Conservation (phyloP, 257 asterid species). For the Osmanthus fragrans region DNA sequence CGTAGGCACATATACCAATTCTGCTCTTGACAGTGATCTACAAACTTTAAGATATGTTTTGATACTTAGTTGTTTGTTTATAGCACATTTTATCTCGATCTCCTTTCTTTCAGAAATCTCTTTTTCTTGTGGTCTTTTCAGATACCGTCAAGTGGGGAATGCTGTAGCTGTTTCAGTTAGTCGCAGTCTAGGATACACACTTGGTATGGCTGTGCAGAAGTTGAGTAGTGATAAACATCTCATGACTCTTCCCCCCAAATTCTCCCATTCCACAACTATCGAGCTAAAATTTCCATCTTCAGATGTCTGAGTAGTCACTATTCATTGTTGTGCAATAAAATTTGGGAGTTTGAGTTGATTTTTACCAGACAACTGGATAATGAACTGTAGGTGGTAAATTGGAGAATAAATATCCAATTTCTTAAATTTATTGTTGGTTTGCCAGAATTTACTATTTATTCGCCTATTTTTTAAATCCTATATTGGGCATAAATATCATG, state of each 20-base stretch:
- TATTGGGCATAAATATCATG: conserved; percentile 1
- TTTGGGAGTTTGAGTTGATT: background rate
- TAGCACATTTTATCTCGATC: background rate
- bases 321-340: conserved; percentile 18
- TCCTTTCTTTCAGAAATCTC: background rate
- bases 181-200: conserved; percentile 48
- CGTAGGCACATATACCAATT: too few relatives aligned
- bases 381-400: background rate
- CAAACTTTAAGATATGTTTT: background rate
- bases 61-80: too few relatives aligned
- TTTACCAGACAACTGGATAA: background rate
- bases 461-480: background rate
- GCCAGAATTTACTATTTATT: background rate
- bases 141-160: conserved; percentile 54
- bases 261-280: conserved; percentile 48
- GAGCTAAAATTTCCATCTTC: conserved; percentile 28
- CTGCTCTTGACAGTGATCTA: too few relatives aligned
- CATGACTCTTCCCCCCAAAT: conserved; percentile 47
- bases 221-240: conserved; percentile 42
- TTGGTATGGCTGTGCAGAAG: conserved; percentile 52
- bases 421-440: background rate
- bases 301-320: conserved; percentile 10
- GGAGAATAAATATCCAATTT: background rate
- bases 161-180: conserved; percentile 60
- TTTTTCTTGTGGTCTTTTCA: conserved; percentile 8